Conservation (phyloP, 2,329 filamentous ascomycete species). For the Fusarium fujikuroi region DNA sequence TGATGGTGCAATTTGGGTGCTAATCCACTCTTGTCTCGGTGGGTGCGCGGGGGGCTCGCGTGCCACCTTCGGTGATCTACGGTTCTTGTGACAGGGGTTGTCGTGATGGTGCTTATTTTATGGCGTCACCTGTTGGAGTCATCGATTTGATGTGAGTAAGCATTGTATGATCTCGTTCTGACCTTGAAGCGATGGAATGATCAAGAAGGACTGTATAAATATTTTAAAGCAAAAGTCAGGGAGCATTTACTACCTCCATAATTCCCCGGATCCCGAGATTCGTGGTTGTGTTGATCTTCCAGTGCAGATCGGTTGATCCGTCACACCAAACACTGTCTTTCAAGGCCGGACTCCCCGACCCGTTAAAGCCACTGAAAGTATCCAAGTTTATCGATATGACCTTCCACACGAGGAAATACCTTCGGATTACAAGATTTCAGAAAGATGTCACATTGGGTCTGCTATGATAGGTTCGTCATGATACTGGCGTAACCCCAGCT, state of each 20-base stretch:
- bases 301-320: neutral
- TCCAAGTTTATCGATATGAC: neutral
- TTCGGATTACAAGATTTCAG: neutral
- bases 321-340: neutral
- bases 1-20: slow-evolving; percentile 34
- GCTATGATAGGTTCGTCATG: neutral
- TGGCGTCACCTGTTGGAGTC: slow-evolving; percentile 29
- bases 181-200: neutral
- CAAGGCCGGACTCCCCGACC: slow-evolving; percentile 2
- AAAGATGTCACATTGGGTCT: neutral
- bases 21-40: slow-evolving; percentile 22
- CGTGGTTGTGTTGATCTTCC: neutral
- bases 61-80: slow-evolving; percentile 27
- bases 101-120: slow-evolving; percentile 5
- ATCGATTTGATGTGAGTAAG: slow-evolving; percentile 1
- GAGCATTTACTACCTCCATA: neutral
- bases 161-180: slow-evolving; percentile 4
- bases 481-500: neutral
- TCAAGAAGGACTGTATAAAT: neutral
- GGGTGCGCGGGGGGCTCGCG: slow-evolving; percentile 26
- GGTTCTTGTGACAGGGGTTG: slow-evolving; percentile 14
- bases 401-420: neutral
- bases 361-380: neutral
- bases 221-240: neutral
- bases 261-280: neutral